Evolutionary conservation across 75 land plant genomes (phyloP).

Genomic region (Picea sitchensis): DNA sequence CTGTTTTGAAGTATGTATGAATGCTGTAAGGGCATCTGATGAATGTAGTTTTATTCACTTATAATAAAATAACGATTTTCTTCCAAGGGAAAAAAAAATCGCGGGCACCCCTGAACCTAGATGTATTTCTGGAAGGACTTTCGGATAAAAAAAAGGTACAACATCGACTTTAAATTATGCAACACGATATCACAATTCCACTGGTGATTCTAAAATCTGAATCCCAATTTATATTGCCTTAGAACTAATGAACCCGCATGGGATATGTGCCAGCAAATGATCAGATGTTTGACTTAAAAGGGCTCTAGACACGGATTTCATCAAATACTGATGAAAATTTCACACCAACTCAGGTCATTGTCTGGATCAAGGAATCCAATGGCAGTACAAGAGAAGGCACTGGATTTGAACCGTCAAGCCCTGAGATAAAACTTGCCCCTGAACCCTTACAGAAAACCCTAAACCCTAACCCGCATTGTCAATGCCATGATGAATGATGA

Average conservation of each 20-base stretch:
- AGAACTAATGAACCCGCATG: neutral
- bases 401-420: neutral
- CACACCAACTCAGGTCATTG: neutral
- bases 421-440: no score
- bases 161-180: neutral
- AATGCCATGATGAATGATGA: neutral
- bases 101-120: no score
- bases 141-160: no score
- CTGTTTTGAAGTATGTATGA: no score
- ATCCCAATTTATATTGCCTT: neutral
- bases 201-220: neutral
- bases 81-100: no score
- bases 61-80: no score
- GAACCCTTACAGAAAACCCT: neutral
- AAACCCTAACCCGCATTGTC: neutral
- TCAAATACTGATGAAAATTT: neutral
- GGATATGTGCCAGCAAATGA: neutral
- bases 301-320: neutral
- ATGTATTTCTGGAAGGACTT: no score
- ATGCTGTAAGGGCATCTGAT: no score
- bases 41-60: no score
- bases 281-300: neutral
- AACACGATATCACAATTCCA: neutral
- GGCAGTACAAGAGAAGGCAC: no score
- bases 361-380: neutral